A percentile compares a stretch with the other conserved stretches of the same genome.
phyloP scores from a whole-genome alignment of 805 yeast genomes.

The Tetrapisispora nanseiensis region DNA sequence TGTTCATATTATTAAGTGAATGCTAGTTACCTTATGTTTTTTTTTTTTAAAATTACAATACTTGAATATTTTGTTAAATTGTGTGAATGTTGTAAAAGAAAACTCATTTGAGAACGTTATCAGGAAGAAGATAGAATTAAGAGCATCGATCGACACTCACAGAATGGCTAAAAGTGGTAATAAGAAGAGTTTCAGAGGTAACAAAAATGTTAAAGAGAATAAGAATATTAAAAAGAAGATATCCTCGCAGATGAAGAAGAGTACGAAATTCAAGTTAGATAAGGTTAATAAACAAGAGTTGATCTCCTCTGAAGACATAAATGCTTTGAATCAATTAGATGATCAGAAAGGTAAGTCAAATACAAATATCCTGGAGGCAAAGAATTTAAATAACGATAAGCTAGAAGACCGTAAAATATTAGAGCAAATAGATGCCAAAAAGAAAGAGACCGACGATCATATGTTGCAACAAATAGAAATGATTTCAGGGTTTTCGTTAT shows the following conservation, averaged over 20 bases:
- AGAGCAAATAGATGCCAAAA: constrained; percentile 12
- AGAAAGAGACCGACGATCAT: constrained; percentile 23
- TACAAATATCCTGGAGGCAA: constrained; percentile 11
- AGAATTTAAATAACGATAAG: constrained; percentile 19
- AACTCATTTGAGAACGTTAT: neutral
- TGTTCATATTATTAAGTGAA: neutral
- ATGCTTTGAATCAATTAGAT: neutral
- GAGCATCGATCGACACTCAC: no score
- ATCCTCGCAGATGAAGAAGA: constrained; percentile 20
- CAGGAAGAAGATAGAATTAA: no score
- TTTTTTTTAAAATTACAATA: no score
- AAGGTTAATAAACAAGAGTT: constrained; percentile 15
- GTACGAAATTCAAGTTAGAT: constrained; percentile 17
- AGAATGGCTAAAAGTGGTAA: constrained; percentile 1
- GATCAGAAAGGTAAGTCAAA: neutral
- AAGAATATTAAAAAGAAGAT: constrained; percentile 5
- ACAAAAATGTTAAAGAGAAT: neutral
- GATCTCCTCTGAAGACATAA: constrained; percentile 6
- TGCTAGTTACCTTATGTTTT: neutral
- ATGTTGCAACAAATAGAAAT: constrained; percentile 27
- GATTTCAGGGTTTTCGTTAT: constrained; percentile 27
- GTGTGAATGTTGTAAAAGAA: no score
- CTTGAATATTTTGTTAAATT: no score
- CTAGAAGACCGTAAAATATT: constrained; percentile 19
- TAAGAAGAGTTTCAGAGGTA: neutral